Evolutionary conservation across 2,329 filamentous ascomycete species (phyloP).

Genomic region (Conoideocrella luteorostrata): DNA sequence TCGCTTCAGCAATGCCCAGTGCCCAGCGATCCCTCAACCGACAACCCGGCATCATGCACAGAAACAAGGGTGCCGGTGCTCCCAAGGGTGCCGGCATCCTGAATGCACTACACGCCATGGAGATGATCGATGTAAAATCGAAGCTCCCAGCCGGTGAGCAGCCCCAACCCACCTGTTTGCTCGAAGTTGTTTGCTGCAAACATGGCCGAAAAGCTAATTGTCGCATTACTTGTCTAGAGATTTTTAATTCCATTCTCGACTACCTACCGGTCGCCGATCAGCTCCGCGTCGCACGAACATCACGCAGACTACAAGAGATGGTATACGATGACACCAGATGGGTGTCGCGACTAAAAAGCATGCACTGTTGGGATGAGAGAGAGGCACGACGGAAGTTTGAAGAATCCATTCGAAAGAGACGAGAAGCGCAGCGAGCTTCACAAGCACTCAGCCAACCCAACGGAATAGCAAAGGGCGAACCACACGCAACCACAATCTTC

Average conservation of each 20-base stretch:
- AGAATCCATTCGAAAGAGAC: slow-evolving; percentile 54
- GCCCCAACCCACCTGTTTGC: no score
- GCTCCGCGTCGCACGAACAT: slow-evolving; percentile 76
- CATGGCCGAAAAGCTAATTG: slow-evolving; percentile 1
- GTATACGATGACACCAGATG: slow-evolving; percentile 96
- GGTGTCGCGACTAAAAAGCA: slow-evolving; percentile 77
- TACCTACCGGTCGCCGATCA: slow-evolving; percentile 82
- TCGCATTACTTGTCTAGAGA: slow-evolving; percentile 50
- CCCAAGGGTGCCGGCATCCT: slow-evolving; percentile 52
- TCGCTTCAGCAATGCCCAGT: no score
- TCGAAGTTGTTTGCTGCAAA: not conserved
- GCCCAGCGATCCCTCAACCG: no score
- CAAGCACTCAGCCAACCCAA: slow-evolving; percentile 13
- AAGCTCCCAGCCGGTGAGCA: slow-evolving; percentile 69
- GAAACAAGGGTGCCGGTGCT: slow-evolving; percentile 34
- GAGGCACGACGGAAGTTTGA: slow-evolving; percentile 80
- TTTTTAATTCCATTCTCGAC: slow-evolving; percentile 81
- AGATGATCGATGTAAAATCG: slow-evolving; percentile 73
- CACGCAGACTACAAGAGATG: slow-evolving; percentile 89
- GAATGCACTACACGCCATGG: slow-evolving; percentile 69
- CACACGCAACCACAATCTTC: slow-evolving; percentile 54
- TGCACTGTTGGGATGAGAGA: slow-evolving; percentile 86
- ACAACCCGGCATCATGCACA: slow-evolving; percentile 30
- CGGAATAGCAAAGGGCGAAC: slow-evolving; percentile 12
- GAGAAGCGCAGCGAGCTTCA: slow-evolving; percentile 37